Conservation (phyloP, 495 filamentous ascomycete species). For the Penicillium salamii region DNA sequence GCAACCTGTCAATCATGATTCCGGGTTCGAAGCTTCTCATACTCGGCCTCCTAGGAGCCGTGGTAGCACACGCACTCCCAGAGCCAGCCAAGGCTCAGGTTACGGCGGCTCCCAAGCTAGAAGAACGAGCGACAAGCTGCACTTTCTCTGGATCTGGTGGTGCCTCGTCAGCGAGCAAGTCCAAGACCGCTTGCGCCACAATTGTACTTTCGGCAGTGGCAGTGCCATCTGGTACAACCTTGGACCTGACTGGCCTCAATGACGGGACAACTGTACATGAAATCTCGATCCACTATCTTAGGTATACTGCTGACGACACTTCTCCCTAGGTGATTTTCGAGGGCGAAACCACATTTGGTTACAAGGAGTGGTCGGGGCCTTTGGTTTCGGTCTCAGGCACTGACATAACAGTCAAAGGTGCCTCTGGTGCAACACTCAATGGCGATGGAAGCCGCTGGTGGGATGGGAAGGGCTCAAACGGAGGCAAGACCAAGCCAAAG, state of each 20-base stretch:
- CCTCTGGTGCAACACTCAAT: conserved; percentile 35
- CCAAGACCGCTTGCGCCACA: conserved; percentile 44
- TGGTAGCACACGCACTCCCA: neutral
- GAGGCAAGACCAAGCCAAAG: conserved; percentile 51
- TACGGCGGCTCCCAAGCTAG: neutral
- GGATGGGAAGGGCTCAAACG: conserved; percentile 45
- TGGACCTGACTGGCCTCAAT: conserved; percentile 44
- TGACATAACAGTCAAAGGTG: conserved; percentile 39
- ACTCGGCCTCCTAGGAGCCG: neutral
- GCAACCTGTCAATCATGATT: neutral
- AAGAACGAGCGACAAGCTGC: neutral
- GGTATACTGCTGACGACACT: neutral
- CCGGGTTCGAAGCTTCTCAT: neutral
- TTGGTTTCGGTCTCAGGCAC: conserved; percentile 44
- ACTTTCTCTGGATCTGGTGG: conserved; percentile 1
- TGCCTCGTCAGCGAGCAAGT: conserved; percentile 30
- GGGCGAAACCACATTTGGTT: conserved; percentile 46
- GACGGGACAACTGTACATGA: conserved; percentile 34
- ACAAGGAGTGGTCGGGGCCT: conserved; percentile 47
- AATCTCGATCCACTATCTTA: neutral
- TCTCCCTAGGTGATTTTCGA: conserved; percentile 40
- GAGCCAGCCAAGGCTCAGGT: neutral
- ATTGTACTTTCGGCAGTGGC: conserved; percentile 41
- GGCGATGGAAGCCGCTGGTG: conserved; percentile 42
- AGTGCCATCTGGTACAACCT: conserved; percentile 46